Evolutionary conservation across 257 asterid species (phyloP).

Genomic region (Cruciata laevipes): DNA sequence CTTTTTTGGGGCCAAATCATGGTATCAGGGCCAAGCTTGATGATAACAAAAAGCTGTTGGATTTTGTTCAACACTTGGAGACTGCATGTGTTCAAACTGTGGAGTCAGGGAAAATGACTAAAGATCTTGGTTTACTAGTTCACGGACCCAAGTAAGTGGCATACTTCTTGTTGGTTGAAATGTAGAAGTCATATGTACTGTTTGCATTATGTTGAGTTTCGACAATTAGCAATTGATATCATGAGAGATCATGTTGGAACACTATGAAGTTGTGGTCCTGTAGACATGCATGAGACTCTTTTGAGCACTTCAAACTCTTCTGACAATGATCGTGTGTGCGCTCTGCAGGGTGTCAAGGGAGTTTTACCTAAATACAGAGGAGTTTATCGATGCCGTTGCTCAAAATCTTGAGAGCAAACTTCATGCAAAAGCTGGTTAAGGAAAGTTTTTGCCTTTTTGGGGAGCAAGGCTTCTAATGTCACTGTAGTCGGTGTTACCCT

Average conservation of each 20-base stretch:
- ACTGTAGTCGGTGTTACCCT: too few relatives aligned
- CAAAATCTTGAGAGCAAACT: constrained; percentile 52
- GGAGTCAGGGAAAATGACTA: constrained; percentile 91
- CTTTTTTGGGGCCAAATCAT: not conserved
- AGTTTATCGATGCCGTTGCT: constrained; percentile 71
- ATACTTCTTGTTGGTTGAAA: not conserved
- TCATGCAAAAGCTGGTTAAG: constrained; percentile 13
- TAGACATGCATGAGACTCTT: not conserved
- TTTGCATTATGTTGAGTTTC: not conserved
- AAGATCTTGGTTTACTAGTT: constrained; percentile 73
- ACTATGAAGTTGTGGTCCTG: not conserved
- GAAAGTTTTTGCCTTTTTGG: too few relatives aligned
- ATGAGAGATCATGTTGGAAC: not conserved
- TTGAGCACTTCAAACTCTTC: constrained; percentile 6
- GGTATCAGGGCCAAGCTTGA: constrained; percentile 71
- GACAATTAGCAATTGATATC: not conserved
- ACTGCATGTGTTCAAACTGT: constrained; percentile 77
- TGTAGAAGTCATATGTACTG: not conserved
- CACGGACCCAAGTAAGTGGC: constrained; percentile 80
- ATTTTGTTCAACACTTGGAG: constrained; percentile 68
- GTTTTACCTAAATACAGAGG: constrained; percentile 66
- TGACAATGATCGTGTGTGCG: constrained; percentile 4
- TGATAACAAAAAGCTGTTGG: constrained; percentile 52
- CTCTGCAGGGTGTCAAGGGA: constrained; percentile 67
- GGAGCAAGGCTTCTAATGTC: too few relatives aligned